phyloP scores from a whole-genome alignment of 176 grass and related monocot species.

The Raddia distichophylla region DNA sequence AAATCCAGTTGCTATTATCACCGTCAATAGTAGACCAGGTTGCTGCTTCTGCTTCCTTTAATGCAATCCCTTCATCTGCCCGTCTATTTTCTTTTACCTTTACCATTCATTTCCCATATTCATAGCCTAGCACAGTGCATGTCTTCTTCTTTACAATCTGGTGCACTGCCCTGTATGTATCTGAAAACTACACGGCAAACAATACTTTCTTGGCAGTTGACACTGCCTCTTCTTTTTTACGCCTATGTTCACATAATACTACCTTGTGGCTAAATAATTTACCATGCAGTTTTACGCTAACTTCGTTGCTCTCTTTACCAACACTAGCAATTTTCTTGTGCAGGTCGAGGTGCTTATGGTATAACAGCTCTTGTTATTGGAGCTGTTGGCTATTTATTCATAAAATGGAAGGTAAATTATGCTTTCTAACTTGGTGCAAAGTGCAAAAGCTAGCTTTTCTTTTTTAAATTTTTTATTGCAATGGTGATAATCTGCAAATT shows the following conservation, averaged over 20 bases:
- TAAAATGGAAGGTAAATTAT: slow-evolving; percentile 85
- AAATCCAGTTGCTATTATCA: slow-evolving; percentile 53
- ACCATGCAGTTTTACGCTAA: background rate
- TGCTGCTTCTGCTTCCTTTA: slow-evolving; percentile 16
- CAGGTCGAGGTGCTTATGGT: slow-evolving; percentile 58
- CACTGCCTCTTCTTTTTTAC: background rate
- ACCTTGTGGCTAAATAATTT: background rate
- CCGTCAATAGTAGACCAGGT: slow-evolving; percentile 58
- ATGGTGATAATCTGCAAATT: slow-evolving; percentile 6
- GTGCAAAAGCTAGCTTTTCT: background rate
- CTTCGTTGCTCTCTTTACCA: background rate
- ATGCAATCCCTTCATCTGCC: background rate
- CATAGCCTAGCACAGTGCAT: background rate
- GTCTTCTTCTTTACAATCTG: background rate
- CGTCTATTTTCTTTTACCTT: background rate
- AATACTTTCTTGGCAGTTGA: background rate
- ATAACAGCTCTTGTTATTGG: slow-evolving; percentile 73
- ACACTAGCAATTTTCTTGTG: slow-evolving; percentile 6
- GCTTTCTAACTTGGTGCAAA: slow-evolving; percentile 4
- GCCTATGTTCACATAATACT: background rate
- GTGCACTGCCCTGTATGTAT: background rate
- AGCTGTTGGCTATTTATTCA: slow-evolving; percentile 78
- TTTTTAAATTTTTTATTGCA: slow-evolving; percentile 5
- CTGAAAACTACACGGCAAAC: background rate
- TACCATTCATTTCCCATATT: background rate